These are phyloP conservation scores for Shiraia sp. DNA, from an alignment of 2,329 filamentous ascomycete genomes.

Conservation along the genomic window DNA sequence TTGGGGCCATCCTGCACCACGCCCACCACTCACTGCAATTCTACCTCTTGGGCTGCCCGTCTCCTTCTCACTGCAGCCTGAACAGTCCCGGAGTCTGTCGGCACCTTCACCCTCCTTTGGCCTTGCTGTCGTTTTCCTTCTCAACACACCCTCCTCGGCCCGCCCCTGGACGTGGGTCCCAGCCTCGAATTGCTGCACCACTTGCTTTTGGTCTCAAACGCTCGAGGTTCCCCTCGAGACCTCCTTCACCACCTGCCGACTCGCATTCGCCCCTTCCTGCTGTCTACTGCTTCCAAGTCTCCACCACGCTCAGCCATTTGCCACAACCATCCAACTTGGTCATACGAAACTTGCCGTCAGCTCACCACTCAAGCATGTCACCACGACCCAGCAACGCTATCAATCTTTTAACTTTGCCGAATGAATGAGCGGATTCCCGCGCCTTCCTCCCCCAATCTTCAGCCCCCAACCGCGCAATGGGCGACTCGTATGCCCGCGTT, in stretches of 20 bases:
- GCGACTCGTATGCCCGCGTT: conserved; percentile 25
- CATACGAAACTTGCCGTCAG: not conserved
- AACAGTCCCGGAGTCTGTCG: conserved; percentile 4
- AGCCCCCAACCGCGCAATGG: conserved; percentile 30
- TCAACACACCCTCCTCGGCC: no score
- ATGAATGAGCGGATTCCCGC: conserved; percentile 33
- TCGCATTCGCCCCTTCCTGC: not conserved
- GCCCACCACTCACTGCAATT: no score
- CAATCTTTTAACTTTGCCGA: conserved; percentile 23
- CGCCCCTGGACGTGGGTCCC: no score
- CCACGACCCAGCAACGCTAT: conserved; percentile 20
- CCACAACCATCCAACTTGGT: not conserved
- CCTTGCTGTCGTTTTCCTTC: no score
- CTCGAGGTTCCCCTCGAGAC: not conserved
- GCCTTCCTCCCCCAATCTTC: conserved; percentile 7
- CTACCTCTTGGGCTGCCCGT: no score
- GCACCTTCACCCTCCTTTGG: not conserved
- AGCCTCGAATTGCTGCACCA: no score
- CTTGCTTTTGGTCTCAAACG: no score
- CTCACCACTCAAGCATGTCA: conserved; percentile 29
- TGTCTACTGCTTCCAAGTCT: not conserved
- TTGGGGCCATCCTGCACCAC: conserved; percentile 14
- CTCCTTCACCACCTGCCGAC: not conserved
- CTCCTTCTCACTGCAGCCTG: no score
- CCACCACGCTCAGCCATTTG: not conserved